Evolutionary conservation across 768 basidiomycete species (phyloP).

Genomic region (Rhizopogon vesiculosus): DNA sequence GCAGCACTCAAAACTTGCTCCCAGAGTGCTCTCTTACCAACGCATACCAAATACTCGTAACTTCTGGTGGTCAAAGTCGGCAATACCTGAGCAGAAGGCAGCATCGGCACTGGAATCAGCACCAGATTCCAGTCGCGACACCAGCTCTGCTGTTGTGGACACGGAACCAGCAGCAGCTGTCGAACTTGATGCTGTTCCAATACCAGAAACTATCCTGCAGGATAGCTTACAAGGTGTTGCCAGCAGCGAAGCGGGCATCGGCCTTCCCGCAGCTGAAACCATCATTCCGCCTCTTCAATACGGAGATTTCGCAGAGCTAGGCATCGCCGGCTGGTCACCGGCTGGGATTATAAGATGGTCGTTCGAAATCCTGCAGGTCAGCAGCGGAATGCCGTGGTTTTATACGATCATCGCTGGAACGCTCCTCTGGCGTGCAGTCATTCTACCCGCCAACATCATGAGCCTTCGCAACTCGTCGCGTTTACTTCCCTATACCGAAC

Average conservation of each 20-base stretch:
- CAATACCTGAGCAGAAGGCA: background rate
- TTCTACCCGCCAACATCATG: slow-evolving; percentile 58
- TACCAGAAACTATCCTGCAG: background rate
- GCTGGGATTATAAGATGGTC: slow-evolving; percentile 58
- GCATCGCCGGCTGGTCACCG: slow-evolving; percentile 58
- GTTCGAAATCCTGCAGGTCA: slow-evolving; percentile 65
- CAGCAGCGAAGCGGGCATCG: slow-evolving; percentile 1
- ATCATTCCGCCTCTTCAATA: slow-evolving; percentile 52
- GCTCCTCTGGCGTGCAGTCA: slow-evolving; percentile 51
- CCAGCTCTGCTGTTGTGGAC: background rate
- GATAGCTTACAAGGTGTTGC: background rate
- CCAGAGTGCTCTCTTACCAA: slow-evolving; percentile 6
- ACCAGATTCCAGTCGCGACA: background rate
- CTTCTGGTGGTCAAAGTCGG: slow-evolving; percentile 29
- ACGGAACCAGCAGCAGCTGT: background rate
- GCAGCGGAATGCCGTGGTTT: slow-evolving; percentile 76
- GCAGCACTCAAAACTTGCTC: slow-evolving; percentile 5
- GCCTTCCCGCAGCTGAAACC: slow-evolving; percentile 18
- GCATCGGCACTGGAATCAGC: slow-evolving; percentile 4
- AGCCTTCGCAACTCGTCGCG: slow-evolving; percentile 51
- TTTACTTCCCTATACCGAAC: slow-evolving; percentile 32
- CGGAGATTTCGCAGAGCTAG: slow-evolving; percentile 69
- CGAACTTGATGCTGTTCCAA: background rate
- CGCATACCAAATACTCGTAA: slow-evolving; percentile 16
- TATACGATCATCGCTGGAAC: slow-evolving; percentile 71